Percentiles rank a stretch among this genome's conserved stretches.
Conservation (phyloP, 257 asterid species). For the Ilex asprella region DNA sequence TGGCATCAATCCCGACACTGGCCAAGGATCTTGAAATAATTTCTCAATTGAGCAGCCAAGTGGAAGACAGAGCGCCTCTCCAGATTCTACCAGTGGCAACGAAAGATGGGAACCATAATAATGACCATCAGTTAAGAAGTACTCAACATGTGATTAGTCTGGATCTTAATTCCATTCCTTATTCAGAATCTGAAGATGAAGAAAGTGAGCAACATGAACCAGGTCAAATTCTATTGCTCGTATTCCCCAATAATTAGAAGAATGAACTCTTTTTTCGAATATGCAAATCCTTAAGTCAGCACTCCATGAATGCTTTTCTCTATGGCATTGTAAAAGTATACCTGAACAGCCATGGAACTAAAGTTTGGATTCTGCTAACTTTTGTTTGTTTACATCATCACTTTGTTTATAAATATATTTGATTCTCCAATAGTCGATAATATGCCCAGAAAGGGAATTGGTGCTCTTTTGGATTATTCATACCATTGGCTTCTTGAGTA, state of each 20-base stretch:
- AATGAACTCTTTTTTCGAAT: not conserved
- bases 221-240: constrained; percentile 19
- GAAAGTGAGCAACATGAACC: constrained; percentile 12
- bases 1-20: constrained; percentile 18
- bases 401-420: not conserved
- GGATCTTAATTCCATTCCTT: constrained; percentile 27
- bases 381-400: not conserved
- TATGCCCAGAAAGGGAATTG: no score
- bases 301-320: not conserved
- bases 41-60: not conserved
- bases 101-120: not conserved
- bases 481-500: no score
- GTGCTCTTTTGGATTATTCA: no score
- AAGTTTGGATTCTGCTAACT: not conserved
- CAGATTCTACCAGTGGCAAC: not conserved
- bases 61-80: constrained; percentile 1
- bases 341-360: not conserved
- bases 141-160: constrained; percentile 5
- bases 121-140: not conserved
- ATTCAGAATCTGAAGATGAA: constrained; percentile 19
- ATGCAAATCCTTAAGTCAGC: not conserved
- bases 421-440: no score
- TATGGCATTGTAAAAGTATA: not conserved
- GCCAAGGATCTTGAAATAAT: constrained; percentile 17
- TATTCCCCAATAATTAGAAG: not conserved